Conservation (phyloP, 2,329 filamentous ascomycete genomes). For the Chaetomiaceae sp. region DNA sequence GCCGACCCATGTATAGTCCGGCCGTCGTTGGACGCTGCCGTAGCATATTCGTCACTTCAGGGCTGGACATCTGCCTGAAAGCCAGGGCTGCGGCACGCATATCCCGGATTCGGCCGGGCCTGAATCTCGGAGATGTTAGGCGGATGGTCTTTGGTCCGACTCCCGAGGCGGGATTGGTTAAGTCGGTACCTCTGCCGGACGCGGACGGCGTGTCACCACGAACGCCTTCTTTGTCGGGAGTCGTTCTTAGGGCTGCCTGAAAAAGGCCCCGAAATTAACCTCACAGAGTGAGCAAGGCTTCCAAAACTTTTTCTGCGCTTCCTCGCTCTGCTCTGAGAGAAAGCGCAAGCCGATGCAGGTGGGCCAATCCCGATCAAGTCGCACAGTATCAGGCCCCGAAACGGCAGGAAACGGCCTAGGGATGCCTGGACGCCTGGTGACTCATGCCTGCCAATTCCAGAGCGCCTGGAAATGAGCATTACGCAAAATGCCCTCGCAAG, state of each 20-base stretch:
- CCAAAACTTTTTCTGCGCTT: not conserved
- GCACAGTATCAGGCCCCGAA: conserved; percentile 3
- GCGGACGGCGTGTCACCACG: too few species aligned
- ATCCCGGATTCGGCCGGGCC: conserved; percentile 12
- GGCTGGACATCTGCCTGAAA: conserved; percentile 13
- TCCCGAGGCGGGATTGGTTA: conserved; percentile 22
- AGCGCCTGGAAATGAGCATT: conserved; percentile 8
- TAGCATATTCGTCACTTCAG: conserved; percentile 16
- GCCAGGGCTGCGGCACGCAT: not conserved
- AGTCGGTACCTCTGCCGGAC: conserved; percentile 9
- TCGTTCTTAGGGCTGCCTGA: conserved; percentile 2
- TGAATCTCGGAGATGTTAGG: conserved; percentile 19
- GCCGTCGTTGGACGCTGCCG: conserved; percentile 8
- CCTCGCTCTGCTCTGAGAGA: not conserved
- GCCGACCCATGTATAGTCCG: conserved; percentile 12
- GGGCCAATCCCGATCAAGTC: not conserved
- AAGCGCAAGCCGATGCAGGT: not conserved
- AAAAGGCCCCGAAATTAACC: not conserved
- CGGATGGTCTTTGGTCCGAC: conserved; percentile 29
- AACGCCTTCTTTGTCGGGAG: not conserved
- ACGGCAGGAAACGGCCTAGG: not conserved
- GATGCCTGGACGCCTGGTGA: conserved; percentile 5
- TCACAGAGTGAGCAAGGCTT: too few species aligned
- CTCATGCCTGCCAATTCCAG: conserved; percentile 12
- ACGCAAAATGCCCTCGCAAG: not conserved